Percentiles rank a stretch among this genome's conserved stretches.
Conservation (phyloP, 192 early-diverging fungal species). For the Coemansia furcata region DNA sequence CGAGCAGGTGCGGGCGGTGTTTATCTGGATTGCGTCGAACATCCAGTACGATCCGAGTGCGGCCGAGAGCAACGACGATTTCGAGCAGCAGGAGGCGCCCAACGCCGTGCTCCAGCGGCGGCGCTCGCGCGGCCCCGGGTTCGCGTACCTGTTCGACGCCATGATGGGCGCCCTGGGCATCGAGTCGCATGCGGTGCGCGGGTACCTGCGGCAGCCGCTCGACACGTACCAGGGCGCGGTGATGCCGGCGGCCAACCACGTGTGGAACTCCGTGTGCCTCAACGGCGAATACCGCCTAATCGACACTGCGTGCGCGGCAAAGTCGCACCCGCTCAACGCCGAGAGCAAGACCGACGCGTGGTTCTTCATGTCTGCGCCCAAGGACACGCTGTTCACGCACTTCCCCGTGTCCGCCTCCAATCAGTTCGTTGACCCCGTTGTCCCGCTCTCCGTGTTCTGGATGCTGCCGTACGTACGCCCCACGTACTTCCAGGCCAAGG, state of each 20-base stretch:
- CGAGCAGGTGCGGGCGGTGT: slow-evolving; percentile 62
- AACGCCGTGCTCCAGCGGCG: slow-evolving; percentile 46
- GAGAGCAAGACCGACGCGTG: slow-evolving; percentile 40
- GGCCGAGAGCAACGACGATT: slow-evolving; percentile 42
- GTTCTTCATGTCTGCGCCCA: slow-evolving; percentile 52
- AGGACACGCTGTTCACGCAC: slow-evolving; percentile 52
- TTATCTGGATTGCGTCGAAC: slow-evolving; percentile 70
- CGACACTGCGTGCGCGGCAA: slow-evolving; percentile 48
- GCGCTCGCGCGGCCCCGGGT: slow-evolving; percentile 48
- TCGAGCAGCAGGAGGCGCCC: slow-evolving; percentile 47
- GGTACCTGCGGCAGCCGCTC: slow-evolving; percentile 53
- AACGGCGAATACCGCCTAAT: slow-evolving; percentile 54
- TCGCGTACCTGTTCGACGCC: slow-evolving; percentile 51
- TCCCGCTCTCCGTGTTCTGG: slow-evolving; percentile 53
- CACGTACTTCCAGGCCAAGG: slow-evolving; percentile 37
- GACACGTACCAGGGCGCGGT: slow-evolving; percentile 46
- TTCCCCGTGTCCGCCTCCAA: slow-evolving; percentile 30
- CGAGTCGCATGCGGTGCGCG: slow-evolving; percentile 44
- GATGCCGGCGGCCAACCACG: slow-evolving; percentile 52
- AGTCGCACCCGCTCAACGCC: slow-evolving; percentile 45
- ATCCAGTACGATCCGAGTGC: slow-evolving; percentile 52
- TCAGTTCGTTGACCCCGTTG: slow-evolving; percentile 52
- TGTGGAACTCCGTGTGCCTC: slow-evolving; percentile 53
- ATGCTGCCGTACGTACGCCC: slow-evolving; percentile 54
- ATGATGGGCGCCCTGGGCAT: slow-evolving; percentile 52